Evolutionary conservation across 1,139 yeast genomes (phyloP).

Genomic region (Magnusiomyces suaveolens): DNA sequence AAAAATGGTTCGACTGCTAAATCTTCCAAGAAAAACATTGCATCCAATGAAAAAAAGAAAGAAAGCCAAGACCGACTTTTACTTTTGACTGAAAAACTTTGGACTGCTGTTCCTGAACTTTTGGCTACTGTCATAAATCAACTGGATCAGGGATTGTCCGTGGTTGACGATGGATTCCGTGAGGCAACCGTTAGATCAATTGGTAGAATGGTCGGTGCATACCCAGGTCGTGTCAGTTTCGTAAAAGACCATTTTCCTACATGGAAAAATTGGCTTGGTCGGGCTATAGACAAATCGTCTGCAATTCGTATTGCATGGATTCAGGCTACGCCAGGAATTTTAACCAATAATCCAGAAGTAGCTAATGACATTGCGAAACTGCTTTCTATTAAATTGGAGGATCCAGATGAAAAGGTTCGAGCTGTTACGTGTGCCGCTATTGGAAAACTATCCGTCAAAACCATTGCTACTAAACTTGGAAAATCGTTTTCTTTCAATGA

Average conservation of each 20-base stretch:
- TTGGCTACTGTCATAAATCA: slow-evolving; percentile 68
- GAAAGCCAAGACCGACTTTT: slow-evolving; percentile 36
- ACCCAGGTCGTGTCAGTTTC: slow-evolving; percentile 47
- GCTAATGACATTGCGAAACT: slow-evolving; percentile 47
- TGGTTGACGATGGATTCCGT: slow-evolving; percentile 58
- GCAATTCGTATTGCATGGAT: slow-evolving; percentile 65
- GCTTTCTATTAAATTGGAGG: slow-evolving; percentile 58
- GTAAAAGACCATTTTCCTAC: slow-evolving; percentile 49
- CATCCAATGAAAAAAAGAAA: background rate
- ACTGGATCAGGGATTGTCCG: slow-evolving; percentile 63
- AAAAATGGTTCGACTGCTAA: slow-evolving; percentile 24
- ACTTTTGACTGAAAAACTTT: slow-evolving; percentile 50
- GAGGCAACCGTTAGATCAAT: slow-evolving; percentile 63
- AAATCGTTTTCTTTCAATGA: background rate
- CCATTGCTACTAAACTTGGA: slow-evolving; percentile 22
- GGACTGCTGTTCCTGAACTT: slow-evolving; percentile 72
- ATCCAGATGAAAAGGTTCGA: slow-evolving; percentile 68
- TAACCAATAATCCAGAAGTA: slow-evolving; percentile 42
- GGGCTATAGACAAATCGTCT: slow-evolving; percentile 59
- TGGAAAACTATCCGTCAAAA: slow-evolving; percentile 35
- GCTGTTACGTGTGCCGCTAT: slow-evolving; percentile 46
- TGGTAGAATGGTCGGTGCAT: slow-evolving; percentile 52
- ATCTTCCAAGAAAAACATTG: background rate
- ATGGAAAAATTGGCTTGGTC: slow-evolving; percentile 65
- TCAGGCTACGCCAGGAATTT: slow-evolving; percentile 41